Conservation (phyloP, 306 rosid genomes). For the Gynostemma pentaphyllum region DNA sequence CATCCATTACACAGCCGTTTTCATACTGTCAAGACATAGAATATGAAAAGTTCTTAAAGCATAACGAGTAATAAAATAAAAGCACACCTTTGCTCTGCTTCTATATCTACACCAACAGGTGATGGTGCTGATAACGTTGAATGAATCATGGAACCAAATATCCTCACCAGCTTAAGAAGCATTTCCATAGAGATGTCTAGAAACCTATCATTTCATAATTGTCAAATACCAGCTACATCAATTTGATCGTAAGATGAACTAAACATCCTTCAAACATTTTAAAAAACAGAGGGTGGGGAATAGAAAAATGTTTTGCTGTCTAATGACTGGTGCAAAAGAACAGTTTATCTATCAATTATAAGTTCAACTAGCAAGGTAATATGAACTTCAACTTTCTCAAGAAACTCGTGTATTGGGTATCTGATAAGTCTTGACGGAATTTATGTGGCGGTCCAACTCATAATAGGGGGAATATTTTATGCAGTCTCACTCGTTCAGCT, state of each 20-base stretch:
- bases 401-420: too few species aligned
- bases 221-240: neutral
- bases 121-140: constrained; percentile 63
- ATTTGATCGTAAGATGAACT: neutral
- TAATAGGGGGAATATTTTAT: too few species aligned
- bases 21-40: neutral
- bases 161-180: constrained; percentile 77
- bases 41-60: constrained; percentile 6
- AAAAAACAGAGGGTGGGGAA: too few species aligned
- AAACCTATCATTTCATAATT: constrained; percentile 27
- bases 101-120: constrained; percentile 89
- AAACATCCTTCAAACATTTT: too few species aligned
- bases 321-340: too few species aligned
- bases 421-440: too few species aligned
- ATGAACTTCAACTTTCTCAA: too few species aligned
- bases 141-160: constrained; percentile 79
- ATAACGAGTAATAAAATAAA: neutral
- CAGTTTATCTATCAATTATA: too few species aligned
- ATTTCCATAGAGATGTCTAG: constrained; percentile 68
- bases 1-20: neutral
- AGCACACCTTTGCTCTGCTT: constrained; percentile 80
- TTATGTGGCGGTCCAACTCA: too few species aligned
- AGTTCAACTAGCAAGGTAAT: too few species aligned
- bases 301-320: too few species aligned
- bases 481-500: too few species aligned